Evolutionary conservation across 1,139 yeast genomes (phyloP).

Genomic region (Pichiaceae sp.): DNA sequence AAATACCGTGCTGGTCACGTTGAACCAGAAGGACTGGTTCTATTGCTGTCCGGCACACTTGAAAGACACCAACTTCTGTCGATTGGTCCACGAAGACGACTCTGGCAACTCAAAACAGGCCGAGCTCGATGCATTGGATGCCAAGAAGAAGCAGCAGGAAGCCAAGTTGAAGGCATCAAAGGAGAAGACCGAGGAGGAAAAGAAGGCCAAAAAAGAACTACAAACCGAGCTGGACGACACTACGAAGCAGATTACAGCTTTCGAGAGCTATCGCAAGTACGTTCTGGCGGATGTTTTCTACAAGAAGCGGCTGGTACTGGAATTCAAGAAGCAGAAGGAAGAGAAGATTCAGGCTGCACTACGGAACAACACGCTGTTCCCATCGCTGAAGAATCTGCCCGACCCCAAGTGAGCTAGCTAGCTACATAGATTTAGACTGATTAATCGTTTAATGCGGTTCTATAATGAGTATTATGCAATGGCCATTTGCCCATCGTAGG

Average conservation of each 20-base stretch:
- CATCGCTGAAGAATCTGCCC: conserved; percentile 15
- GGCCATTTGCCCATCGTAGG: neutral
- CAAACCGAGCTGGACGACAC: conserved; percentile 3
- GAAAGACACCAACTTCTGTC: conserved; percentile 35
- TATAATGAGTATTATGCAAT: conserved; percentile 1
- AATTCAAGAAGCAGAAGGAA: conserved; percentile 14
- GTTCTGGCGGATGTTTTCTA: conserved; percentile 20
- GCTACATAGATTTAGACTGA: too few species aligned
- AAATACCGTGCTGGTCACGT: conserved; percentile 33
- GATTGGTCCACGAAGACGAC: conserved; percentile 14
- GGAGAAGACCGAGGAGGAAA: conserved; percentile 3
- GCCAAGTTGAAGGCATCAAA: conserved; percentile 2
- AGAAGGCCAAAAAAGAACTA: conserved; percentile 2
- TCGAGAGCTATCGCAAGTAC: conserved; percentile 17
- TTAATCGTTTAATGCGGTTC: too few species aligned
- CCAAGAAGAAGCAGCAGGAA: conserved; percentile 5
- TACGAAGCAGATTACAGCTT: conserved; percentile 5
- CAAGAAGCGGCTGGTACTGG: conserved; percentile 18
- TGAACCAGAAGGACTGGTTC: conserved; percentile 35
- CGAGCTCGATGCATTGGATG: conserved; percentile 9
- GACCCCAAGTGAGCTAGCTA: too few species aligned
- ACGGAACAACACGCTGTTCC: conserved; percentile 19
- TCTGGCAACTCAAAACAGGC: conserved; percentile 7
- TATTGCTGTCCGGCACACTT: conserved; percentile 41
- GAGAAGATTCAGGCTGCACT: conserved; percentile 13